phyloP scores from a whole-genome alignment of 768 basidiomycete species.

The Naganishia vishniacii region DNA sequence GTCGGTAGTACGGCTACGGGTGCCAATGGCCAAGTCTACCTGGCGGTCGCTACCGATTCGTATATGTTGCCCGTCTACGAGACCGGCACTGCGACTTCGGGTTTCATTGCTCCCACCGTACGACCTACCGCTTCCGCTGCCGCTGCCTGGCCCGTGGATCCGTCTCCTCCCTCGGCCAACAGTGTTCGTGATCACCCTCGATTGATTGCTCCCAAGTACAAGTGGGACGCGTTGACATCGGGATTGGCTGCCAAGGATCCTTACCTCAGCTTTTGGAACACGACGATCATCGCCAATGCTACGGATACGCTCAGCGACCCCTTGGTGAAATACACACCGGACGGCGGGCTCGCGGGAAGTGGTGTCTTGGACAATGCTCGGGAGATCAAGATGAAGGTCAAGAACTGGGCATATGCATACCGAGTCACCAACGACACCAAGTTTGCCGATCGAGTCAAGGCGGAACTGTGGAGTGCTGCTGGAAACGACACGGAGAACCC shows the following conservation, averaged over 20 bases:
- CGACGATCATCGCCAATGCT: conserved; percentile 83
- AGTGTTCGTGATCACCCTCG: conserved; percentile 77
- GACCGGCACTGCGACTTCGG: conserved; percentile 62
- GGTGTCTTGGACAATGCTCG: conserved; percentile 90
- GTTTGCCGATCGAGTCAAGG: conserved; percentile 81
- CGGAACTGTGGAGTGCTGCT: conserved; percentile 75
- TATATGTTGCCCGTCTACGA: conserved; percentile 82
- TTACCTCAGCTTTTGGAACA: conserved; percentile 83
- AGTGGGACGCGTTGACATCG: conserved; percentile 73
- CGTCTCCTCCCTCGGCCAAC: conserved; percentile 63
- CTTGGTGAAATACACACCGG: conserved; percentile 69
- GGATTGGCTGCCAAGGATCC: conserved; percentile 70
- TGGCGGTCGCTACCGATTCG: conserved; percentile 70
- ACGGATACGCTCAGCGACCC: conserved; percentile 54
- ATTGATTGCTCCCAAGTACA: conserved; percentile 83
- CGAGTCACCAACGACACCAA: conserved; percentile 84
- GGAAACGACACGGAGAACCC: conserved; percentile 58
- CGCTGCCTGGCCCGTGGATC: conserved; percentile 70
- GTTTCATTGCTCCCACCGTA: conserved; percentile 53
- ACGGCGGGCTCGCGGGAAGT: conserved; percentile 61
- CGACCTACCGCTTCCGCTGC: conserved; percentile 31
- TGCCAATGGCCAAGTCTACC: conserved; percentile 48
- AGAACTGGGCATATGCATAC: conserved; percentile 86
- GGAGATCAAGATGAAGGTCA: conserved; percentile 81
- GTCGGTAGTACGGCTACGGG: conserved; percentile 36